Evolutionary conservation across 345 rosid genomes (phyloP).

Genomic region (Sonneratia alba): DNA sequence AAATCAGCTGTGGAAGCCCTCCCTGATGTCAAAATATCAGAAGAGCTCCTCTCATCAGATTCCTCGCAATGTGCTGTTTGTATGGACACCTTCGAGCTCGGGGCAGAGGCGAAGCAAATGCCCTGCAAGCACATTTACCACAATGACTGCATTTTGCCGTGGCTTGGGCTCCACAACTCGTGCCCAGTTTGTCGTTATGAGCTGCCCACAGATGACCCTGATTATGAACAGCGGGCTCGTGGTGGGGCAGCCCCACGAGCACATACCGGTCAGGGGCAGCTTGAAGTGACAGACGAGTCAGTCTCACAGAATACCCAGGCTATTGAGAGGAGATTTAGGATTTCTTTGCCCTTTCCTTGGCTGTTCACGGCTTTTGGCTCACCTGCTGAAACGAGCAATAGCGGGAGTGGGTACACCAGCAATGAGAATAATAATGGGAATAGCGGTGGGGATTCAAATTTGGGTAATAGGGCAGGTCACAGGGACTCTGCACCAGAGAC

Average conservation of each 20-base stretch:
- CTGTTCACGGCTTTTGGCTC: conserved; percentile 27
- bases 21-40: conserved; percentile 32
- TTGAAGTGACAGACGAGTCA: conserved; percentile 9
- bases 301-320: conserved; percentile 22
- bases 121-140: conserved; percentile 69
- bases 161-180: conserved; percentile 61
- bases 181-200: conserved; percentile 66
- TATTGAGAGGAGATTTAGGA: conserved; percentile 45
- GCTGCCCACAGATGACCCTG: conserved; percentile 57
- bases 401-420: conserved; percentile 23
- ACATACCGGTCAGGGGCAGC: conserved; percentile 6
- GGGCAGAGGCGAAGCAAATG: conserved; percentile 38
- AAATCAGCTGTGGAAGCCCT: conserved; percentile 40
- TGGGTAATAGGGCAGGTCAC: conserved; percentile 14
- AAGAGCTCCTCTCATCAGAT: conserved; percentile 30
- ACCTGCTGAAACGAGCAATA: conserved; percentile 22
- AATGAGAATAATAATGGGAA: conserved; percentile 6
- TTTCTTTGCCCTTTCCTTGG: conserved; percentile 54
- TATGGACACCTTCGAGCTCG: conserved; percentile 51
- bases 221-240: conserved; percentile 36
- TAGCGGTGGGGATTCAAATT: conserved; percentile 26
- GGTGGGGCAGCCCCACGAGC: conserved; percentile 11
- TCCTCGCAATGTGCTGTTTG: conserved; percentile 58
- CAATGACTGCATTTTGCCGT: conserved; percentile 49
- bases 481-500: conserved; percentile 17